Base-by-base conservation (phyloP, 1,284 basidiomycete genomes). In the Puccinia hordei region DNA sequence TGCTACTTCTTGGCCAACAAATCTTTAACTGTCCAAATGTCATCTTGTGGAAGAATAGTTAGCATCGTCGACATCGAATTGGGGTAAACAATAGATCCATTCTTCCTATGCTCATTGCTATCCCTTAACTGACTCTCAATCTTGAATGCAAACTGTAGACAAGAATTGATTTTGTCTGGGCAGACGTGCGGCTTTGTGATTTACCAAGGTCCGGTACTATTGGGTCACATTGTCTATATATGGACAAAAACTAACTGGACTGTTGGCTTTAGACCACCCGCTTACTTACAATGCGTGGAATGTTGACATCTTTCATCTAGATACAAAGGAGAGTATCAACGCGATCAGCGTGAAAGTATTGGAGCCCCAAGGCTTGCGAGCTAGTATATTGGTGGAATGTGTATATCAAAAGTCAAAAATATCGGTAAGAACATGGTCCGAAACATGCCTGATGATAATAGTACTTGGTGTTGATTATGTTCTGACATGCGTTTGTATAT, bases 261-360 rank as follows among this genome's bases (percentile, higher is more conserved):
- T 49, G 24, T 27, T 33, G 10, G 33, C 55, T 35, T 82, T 84
- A 80, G 85, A 85, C 81, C 84, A 84, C 51, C 84, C 84, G 30
- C 82, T 83, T 19, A 82, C 83, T 51, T 85, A 82, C 69, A 84
- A 85, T 82, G 84, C 84, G 53, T 85, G 85, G 95, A 95, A 98
- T 86, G 94, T 96, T 78, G 95, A 98, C 85, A 90, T 95, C 53
- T 94, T 95, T 86, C 94, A 96, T 85, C 88, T 98, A n/a, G 93
- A 98, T 87, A 95, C 91, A 49, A 88, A 89, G 61, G 89, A 89
- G 71, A 89, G 89, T 35, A 88, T 99, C 61, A 88, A 90, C 80
- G 98, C 98, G 84, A 88, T 89, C 15, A 88, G 90, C 46, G 87
- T 95, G 55, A 88, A 88, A 6, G 89, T 98, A 69, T 86, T 91